Evolutionary conservation across 306 rosid species (phyloP), one percentile per base, ranked within the genome.

Genomic region (Luffa aegyptiaca): DNA sequence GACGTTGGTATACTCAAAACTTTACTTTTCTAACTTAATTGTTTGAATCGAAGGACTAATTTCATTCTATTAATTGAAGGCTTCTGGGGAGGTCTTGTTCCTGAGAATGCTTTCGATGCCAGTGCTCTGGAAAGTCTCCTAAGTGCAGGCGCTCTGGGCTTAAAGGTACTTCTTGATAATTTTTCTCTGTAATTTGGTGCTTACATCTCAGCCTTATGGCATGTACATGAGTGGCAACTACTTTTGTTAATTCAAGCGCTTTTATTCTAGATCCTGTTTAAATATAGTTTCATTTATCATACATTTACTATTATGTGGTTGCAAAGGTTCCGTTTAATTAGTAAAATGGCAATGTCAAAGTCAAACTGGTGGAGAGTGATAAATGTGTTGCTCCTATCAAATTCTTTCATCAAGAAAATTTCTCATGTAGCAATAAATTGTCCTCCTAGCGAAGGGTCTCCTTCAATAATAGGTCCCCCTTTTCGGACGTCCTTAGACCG

Each of bases 31-130:
- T 75, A 37, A 44, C 76, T 61, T 72, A 55, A 51, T 35, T 18
- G 6, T 14, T 57, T 18, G 31, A 71, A 6, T 45, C 10, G 26
- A 26, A 72, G 66, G 56, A 65, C 21, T 55, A 72, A 26, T 70
- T 42, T 74, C 80, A 62, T 84, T 55, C 83, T 55, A 81, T 85
- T 7, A 44, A 75, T 61, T 82, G 73, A 89, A 95, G 98, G 98
- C 77, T 95, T 95, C 79, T 95, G 97, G 98, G 98, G 98, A 86
- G 98, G 98, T 48, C 90, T 95, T 72, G 78, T 95, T 81, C 98
- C 98, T 65, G 98, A 90, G 81, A 95, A 95, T 86, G 97, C 97
- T 75, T 91, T 84, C 82, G 87, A 95, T 64, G 52, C 86, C 17
- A 90, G 85, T 84, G 90, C 89, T 88, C 91, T 95, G 75, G 97